Base-by-base conservation (phyloP, 345 rosid species). In the Stellera chamaejasme region DNA sequence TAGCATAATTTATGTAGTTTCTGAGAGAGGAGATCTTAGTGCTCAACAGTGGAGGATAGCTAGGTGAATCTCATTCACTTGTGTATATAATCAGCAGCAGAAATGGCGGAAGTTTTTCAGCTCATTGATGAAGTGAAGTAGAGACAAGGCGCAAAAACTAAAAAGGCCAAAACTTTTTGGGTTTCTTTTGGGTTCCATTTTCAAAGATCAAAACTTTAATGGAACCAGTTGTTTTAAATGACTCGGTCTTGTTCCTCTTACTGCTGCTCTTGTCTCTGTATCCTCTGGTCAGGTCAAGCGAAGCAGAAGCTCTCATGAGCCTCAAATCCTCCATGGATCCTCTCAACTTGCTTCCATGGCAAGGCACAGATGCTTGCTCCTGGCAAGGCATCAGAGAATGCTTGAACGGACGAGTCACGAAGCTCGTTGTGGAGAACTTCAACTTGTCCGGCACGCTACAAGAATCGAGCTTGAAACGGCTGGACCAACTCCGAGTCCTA, bases 341-440 rank as follows among this genome's bases (percentile, higher is more conserved):
- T 47, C 48, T 57, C 1, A 58, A 78, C 71, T 54, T 75, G 10
- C 74, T 93, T 48, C 68, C 77, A 27, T 89, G 97, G 98, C 62
- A 54, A 65, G 81, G 75, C 42, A 71, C 45, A 39, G 67, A 79
- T 64, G 73, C 68, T 15, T 93, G 99, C 71, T 62, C 64, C 44
- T 93, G 99, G 99, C 51, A 61, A 52, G 99, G 99, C 10, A 73
- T 93, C 60, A 80, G 63, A 59, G 82, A 76, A 42, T 93, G 99
- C 73, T 58, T 71, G 50, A 73, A 79, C 10, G 97, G 97, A n/a
- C 75, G 94, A 65, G 88, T 93, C 19, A 76, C 88, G 0, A 93
- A 93, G 60, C 96, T 93, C 25, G 90, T 93, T 8, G 70, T 89
- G 0, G 96, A 89, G 80, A 57, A 63, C 58, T 65, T 75, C 25